Evolutionary conservation across 179 eudicot genomes (phyloP), one percentile per base, ranked within the genome.

Genomic region (Sideroxylon spinosum): DNA sequence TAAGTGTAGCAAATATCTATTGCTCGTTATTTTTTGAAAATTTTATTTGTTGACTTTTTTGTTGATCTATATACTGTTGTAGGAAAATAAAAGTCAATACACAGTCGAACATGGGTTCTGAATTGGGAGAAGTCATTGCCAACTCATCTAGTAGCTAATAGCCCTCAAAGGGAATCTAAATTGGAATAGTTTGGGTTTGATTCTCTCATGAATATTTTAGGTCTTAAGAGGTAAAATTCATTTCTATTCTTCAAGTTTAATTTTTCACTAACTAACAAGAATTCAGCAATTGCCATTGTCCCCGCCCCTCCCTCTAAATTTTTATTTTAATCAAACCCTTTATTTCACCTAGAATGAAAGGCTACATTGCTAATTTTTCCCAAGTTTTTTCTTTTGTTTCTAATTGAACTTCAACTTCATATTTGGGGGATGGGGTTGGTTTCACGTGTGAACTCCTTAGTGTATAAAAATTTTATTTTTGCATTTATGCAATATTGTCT

Each of bases 101-200:
- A 7, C 86, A 76, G 44, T 78, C 78, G 3, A 69, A 68, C 71
- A 78, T 50, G 80, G 72, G 64, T 68, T 50, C 89, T 70, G 83
- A 78, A 26, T 83, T 56, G 53, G 67, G 67, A 74, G 85, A 86
- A 65, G 73, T 57, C 84, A 50, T 44, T 75, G 73, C 87, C 88
- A 55, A 79, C 70, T 73, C 87, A 85, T 77, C 67, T 60, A 74
- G 83, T 75, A 55, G 82, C 73, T 19, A 91, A 90, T 81, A 94
- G 95, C 55, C 74, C 83, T 67, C 91, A 88, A 26, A 86, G 74
- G 77, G 98, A 95, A 59, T 95, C 99, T 55, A 95, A 93, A 80
- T 65, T 95, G 85, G 99, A 95, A 77, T 86, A 93, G 78, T 95
- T 95, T 86, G 99, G 99, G 53, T 95, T 93, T 81, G 97, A 95